Base-by-base conservation (phyloP, 352 stramenopile species). In the Phytophthora pisi region DNA sequence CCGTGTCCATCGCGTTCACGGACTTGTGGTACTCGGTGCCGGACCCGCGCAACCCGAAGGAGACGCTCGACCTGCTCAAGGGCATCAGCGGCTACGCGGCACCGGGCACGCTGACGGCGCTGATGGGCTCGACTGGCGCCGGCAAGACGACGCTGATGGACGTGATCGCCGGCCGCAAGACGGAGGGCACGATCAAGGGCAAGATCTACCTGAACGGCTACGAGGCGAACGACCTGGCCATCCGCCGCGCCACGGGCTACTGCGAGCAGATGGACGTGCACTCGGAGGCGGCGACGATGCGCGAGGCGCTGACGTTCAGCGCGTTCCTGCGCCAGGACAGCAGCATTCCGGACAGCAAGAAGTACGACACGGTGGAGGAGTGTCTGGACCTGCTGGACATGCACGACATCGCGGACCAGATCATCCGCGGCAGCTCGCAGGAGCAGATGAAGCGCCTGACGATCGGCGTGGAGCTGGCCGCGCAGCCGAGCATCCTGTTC, bases 391-490 rank as follows among this genome's bases (percentile, higher is more conserved):
- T 78, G 57, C 50, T 78, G 31, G 67, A 73, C 30, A 53, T 78
- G 64, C 46, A 66, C 55, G 43, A 57, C 30, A 74, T 80, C 23
- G 69, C 61, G 43, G 70, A 80, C 61, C 58, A 77, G 52, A 77
- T 78, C 65, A 67, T 80, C 20, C 68, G 70, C 28, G 72, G 72
- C 43, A 68, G 64, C 40, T 79, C 72, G 47, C 45, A 70, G 30
- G 74, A 81, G 61, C 70, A 81, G 61, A 69, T 68, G 64, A 81
- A 81, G 68, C 74, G 74, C 45, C 64, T 82, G 54, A 78, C 71
- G 45, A 88, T 97, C 34, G 91, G 87, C 31, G 84, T 98, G 24
- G 91, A 98, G 60, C 72, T 98, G 34, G 86, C 93, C 5, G 82
- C 82, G 5, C 85, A 89, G 31, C 78, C 90, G 42, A 78, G 82